Evolutionary conservation across 2,329 filamentous ascomycete genomes (phyloP), one percentile per base, ranked within the genome.

Genomic region (Curvularia eragrostidis): DNA sequence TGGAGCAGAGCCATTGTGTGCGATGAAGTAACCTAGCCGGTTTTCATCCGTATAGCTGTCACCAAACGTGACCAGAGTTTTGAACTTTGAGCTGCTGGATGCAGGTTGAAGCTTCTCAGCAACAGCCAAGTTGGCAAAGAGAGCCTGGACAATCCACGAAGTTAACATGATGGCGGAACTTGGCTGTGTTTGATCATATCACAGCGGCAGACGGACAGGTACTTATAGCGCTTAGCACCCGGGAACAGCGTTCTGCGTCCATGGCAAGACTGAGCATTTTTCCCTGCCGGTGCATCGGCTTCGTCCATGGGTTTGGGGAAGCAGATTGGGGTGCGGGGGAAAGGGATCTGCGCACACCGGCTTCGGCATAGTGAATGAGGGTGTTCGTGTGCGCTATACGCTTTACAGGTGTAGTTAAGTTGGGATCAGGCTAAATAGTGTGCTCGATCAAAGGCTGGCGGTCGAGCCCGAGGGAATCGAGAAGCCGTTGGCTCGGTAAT

Each of bases 21-120:
- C 75, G 56, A 79, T 76, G 69, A 93, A 89, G 70, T 91, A 92
- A 9, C 70, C 69, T 9, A 91, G 72, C 9, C 90, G 84, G 12
- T 83, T 85, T 67, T 92, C 88, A 69, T 93, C 91, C 0, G 89
- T 91, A 69, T 89, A 93, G 75, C 88, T 91, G 74, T 92, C 89
- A 12, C 90, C 89, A 70, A 93, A 92, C 0, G 87, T 83, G 38
- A 91, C 83, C 36, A 91, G 73, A 48, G 85, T 88, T 26, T 85
- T 81, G 70, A 91, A 87, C 36, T 80, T 78, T 30, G 76, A 75
- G 39, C 82, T 61, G 39, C 70, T 66, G 80, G 79, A 80, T 44
- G 54, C 61, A 0, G 58, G 58, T 9, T 64, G 63, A 46, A 61
- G 21, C 9, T 55, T 67, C 41, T 54, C 44, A 41, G 64, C 58